Conservation (phyloP, 148 eudicot genomes). For the Linanthus parryae region DNA sequence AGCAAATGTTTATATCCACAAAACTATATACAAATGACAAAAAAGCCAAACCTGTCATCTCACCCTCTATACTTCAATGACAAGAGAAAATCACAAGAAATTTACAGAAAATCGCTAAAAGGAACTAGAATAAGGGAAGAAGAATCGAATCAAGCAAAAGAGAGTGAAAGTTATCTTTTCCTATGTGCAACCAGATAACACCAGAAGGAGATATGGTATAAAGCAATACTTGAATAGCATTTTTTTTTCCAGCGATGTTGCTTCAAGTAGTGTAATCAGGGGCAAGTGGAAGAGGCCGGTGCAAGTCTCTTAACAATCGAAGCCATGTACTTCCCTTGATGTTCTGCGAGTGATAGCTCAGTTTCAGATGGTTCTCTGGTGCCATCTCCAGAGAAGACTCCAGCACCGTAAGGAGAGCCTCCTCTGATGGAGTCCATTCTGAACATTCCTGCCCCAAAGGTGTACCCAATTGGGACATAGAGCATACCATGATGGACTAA, state of each 20-base stretch:
- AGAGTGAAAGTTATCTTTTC: too few species aligned
- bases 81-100: too few species aligned
- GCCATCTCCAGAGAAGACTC: conserved; percentile 68
- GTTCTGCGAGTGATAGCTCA: conserved; percentile 61
- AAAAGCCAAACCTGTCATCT: too few species aligned
- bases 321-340: conserved; percentile 78
- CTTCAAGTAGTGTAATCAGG: background rate
- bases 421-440: conserved; percentile 67
- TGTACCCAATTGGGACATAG: conserved; percentile 66
- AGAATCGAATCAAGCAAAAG: too few species aligned
- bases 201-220: too few species aligned
- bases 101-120: too few species aligned
- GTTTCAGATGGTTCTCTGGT: conserved; percentile 47
- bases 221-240: background rate
- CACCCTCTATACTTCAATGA: too few species aligned
- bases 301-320: conserved; percentile 51
- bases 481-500: conserved; percentile 78
- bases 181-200: too few species aligned
- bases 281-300: conserved; percentile 9
- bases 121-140: too few species aligned
- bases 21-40: too few species aligned
- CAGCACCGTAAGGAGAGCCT: conserved; percentile 79
- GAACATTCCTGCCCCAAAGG: conserved; percentile 81
- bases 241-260: background rate
- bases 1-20: too few species aligned